phyloP scores from a whole-genome alignment of 2,329 filamentous ascomycete genomes.

The Shiraia sp. region DNA sequence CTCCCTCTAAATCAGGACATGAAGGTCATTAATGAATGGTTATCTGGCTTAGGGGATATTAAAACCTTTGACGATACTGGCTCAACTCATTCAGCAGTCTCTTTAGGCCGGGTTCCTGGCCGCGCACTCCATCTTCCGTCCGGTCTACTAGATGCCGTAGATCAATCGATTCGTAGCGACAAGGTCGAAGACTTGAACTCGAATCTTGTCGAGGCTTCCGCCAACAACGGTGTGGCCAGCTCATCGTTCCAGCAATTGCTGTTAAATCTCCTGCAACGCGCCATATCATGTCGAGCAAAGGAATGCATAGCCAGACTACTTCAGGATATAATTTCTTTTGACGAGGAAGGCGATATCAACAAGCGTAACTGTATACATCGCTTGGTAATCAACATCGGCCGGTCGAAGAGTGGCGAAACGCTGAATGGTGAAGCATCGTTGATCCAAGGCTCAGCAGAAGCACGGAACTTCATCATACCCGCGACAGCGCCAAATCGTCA shows the following conservation, averaged over 20 bases:
- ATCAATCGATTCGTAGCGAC: constrained; percentile 72
- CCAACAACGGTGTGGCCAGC: constrained; percentile 53
- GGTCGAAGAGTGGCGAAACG: constrained; percentile 64
- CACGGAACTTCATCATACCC: constrained; percentile 76
- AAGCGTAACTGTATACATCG: constrained; percentile 91
- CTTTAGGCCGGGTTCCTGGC: constrained; percentile 75
- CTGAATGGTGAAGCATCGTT: constrained; percentile 55
- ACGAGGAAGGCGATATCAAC: constrained; percentile 92
- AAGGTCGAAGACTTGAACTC: constrained; percentile 60
- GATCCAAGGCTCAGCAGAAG: constrained; percentile 56
- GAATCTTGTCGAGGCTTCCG: constrained; percentile 62
- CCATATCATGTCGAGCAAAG: constrained; percentile 71
- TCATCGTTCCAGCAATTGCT: constrained; percentile 67
- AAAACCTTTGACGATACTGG: constrained; percentile 75
- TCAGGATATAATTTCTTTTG: constrained; percentile 68
- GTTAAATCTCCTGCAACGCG: constrained; percentile 77
- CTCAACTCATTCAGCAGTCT: constrained; percentile 70
- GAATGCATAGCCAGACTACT: constrained; percentile 74
- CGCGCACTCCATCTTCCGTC: constrained; percentile 74
- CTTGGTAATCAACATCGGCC: constrained; percentile 87
- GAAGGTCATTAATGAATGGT: constrained; percentile 84
- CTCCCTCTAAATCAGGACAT: constrained; percentile 60
- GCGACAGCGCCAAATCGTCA: constrained; percentile 68
- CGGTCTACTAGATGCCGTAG: constrained; percentile 69
- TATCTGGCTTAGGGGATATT: constrained; percentile 77